phyloP scores from a whole-genome alignment of 371 early-diverging fungal genomes.

The Funneliformis caledonium region DNA sequence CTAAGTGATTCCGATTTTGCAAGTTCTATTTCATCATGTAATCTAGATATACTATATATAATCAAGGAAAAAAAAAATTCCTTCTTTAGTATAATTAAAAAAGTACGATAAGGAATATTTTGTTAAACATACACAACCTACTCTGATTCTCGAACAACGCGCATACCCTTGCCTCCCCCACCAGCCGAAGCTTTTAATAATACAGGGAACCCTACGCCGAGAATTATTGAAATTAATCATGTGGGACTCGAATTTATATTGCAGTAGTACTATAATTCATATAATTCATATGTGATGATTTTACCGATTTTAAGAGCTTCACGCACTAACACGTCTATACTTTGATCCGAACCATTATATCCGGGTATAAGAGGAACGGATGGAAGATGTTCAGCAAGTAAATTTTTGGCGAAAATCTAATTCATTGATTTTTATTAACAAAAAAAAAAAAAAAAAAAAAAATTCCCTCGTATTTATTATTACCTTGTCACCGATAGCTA shows the following conservation, averaged over 20 bases:
- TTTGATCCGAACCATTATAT: constrained; percentile 64
- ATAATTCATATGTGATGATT: neutral
- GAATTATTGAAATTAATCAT: neutral
- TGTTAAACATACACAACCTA: neutral
- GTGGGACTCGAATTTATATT: neutral
- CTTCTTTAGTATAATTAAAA: no score
- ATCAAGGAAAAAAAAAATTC: neutral
- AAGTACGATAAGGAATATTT: neutral
- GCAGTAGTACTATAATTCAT: neutral
- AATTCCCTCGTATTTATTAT: neutral
- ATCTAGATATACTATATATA: constrained; percentile 54
- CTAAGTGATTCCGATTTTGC: constrained; percentile 82
- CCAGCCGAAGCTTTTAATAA: constrained; percentile 87
- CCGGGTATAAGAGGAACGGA: constrained; percentile 64
- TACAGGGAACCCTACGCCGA: constrained; percentile 67
- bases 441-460: neutral
- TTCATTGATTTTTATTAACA: constrained; percentile 25
- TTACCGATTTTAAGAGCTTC: constrained; percentile 60
- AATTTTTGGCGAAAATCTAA: constrained; percentile 53
- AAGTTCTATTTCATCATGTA: constrained; percentile 77
- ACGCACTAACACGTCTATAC: constrained; percentile 49
- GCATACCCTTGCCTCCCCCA: constrained; percentile 92
- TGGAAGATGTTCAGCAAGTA: constrained; percentile 52
- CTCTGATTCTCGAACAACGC: constrained; percentile 58
- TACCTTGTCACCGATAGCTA: constrained; percentile 81